A percentile compares a stretch with the other conserved stretches of the same genome.
These are phyloP conservation scores for Penicillium concentricum DNA, from an alignment of 2,329 filamentous ascomycete species.

Conservation along the genomic window DNA sequence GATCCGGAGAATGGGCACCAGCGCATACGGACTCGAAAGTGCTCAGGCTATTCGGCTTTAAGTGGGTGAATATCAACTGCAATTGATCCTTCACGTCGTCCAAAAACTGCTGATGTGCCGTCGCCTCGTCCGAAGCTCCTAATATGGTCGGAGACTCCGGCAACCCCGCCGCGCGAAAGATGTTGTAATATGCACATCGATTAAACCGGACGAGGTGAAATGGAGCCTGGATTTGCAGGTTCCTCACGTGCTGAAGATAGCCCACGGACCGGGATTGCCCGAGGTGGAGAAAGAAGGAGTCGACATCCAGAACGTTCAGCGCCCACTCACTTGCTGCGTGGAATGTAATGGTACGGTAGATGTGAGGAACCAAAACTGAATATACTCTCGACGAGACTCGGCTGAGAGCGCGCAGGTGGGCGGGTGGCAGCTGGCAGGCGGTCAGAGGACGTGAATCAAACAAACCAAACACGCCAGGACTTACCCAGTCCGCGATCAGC, in stretches of 20 bases:
- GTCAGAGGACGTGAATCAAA: not conserved
- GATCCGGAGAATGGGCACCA: not conserved
- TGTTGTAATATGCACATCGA: conserved; percentile 3
- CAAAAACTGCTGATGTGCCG: conserved; percentile 1
- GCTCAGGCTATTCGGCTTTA: conserved; percentile 4
- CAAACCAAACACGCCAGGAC: not conserved
- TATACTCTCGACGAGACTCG: not conserved
- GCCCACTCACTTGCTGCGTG: conserved; percentile 6
- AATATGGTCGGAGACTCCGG: not conserved
- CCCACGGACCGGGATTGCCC: not conserved
- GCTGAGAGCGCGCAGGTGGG: not conserved
- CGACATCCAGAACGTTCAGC: conserved; percentile 4
- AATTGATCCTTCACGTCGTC: conserved; percentile 1
- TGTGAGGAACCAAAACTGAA: not conserved
- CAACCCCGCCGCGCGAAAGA: not conserved
- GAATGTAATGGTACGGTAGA: not conserved
- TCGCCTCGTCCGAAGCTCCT: too few species aligned
- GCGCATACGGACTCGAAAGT: not conserved
- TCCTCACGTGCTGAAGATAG: not conserved
- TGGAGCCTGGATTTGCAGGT: not conserved
- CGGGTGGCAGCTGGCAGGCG: not conserved
- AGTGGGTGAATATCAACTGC: not conserved
- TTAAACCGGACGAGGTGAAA: conserved; percentile 2
- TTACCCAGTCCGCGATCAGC: conserved; percentile 1
- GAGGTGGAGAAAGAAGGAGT: conserved; percentile 1